Evolutionary conservation across 176 grass and related monocot species (phyloP), one percentile per base, ranked within the genome.

Genomic region (Triticum dicoccoides): DNA sequence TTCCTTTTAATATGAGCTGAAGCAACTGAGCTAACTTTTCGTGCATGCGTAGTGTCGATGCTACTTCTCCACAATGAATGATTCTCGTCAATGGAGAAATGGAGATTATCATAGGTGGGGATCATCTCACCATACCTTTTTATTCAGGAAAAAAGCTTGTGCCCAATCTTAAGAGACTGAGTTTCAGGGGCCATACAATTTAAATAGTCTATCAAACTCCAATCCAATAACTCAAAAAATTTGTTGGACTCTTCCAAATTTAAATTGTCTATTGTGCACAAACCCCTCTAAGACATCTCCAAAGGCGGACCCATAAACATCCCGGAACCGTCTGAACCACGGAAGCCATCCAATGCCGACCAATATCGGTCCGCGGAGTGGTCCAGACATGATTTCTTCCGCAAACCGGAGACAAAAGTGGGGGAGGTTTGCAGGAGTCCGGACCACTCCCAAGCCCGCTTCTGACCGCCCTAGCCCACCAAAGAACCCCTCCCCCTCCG

Each of bases 21-120:
- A 78, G 83, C 59, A 49, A 84, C 68, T 41, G 9, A 79, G 64
- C 39, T 34, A 30, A 42, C 8, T 42, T 87, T 54, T 74, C 5
- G 42, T 67, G 85, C 80, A 10, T 52, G 85, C 69, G 32, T 63
- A 51, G 62, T 76, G 81, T 81, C 62, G 80, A 79, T 81, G 73
- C 80, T 25, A 37, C 58, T 80, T 74, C 89, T 78, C 27, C 13
- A 87, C 45, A 44, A 45, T 75, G 84, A 59, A 73, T 27, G 39
- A 74, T 74, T 74, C 41, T 74, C 71, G 45, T 74, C 71, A 74
- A 27, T 24, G 2, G 71, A 49, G n/a, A 9, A 74, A 15, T 47
- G 11, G 39, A 17, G n/a, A 9, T 73, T 14, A 74, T 74, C 11
- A 47, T 74, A 11, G 1, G n/a, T 7, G 10, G 20, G 69, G 35